Conservation (phyloP, 2,329 filamentous ascomycete species). For the Escovopsis sp. region DNA sequence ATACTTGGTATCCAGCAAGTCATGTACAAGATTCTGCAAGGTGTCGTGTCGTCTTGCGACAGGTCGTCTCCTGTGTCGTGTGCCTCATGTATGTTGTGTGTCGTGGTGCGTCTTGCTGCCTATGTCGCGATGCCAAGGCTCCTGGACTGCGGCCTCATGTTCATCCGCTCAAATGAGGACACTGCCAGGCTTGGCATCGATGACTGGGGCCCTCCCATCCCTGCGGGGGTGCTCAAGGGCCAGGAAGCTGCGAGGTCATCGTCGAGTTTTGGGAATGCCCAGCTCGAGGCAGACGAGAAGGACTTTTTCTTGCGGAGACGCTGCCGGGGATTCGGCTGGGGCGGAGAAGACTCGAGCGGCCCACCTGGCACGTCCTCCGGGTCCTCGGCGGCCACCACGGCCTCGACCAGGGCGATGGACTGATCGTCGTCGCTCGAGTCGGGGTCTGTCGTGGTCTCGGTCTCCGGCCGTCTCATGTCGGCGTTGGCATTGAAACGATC, state of each 20-base stretch:
- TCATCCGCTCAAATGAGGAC: too few species aligned
- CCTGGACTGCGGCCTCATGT: too few species aligned
- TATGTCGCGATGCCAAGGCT: too few species aligned
- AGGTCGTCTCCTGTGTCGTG: too few species aligned
- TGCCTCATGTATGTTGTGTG: too few species aligned
- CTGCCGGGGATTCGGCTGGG: constrained; percentile 44
- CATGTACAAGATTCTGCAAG: too few species aligned
- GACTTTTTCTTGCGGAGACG: constrained; percentile 53
- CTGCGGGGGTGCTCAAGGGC: too few species aligned
- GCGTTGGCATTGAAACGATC: constrained; percentile 38
- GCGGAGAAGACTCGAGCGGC: constrained; percentile 30
- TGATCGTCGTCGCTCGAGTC: background rate
- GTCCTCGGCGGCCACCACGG: background rate
- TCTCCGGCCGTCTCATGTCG: constrained; percentile 25
- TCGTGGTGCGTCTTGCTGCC: too few species aligned
- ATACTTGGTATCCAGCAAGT: too few species aligned
- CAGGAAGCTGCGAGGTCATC: constrained; percentile 39
- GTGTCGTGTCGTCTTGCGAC: too few species aligned
- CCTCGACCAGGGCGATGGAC: background rate
- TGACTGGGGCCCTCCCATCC: too few species aligned
- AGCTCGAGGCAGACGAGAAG: constrained; percentile 45
- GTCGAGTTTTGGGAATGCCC: constrained; percentile 41
- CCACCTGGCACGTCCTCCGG: constrained; percentile 18
- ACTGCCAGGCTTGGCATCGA: too few species aligned
- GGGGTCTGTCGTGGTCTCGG: constrained; percentile 15